Evolutionary conservation across 345 rosid genomes (phyloP).

Genomic region (Pelargonium nanum): DNA sequence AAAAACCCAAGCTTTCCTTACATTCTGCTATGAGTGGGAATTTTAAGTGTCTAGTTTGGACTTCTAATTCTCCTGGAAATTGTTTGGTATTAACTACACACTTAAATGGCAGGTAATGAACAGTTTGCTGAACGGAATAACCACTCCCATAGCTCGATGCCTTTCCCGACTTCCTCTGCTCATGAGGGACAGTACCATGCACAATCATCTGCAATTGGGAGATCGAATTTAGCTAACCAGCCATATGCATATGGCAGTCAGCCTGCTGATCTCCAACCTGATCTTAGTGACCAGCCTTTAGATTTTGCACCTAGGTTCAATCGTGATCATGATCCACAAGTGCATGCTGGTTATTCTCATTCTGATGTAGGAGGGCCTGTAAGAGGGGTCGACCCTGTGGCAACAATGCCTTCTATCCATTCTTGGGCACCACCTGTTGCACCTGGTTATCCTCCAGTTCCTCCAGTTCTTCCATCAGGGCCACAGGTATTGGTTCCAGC

Average conservation of each 20-base stretch:
- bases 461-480: constrained; percentile 40
- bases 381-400: constrained; percentile 25
- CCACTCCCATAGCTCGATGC: constrained; percentile 18
- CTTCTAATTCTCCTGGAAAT: constrained; percentile 1
- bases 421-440: constrained; percentile 52
- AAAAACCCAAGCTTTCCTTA: not conserved
- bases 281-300: constrained; percentile 58
- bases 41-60: constrained; percentile 3
- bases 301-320: constrained; percentile 52
- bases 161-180: constrained; percentile 31
- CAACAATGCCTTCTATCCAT: constrained; percentile 27
- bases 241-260: constrained; percentile 53
- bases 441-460: constrained; percentile 50
- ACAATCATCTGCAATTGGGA: constrained; percentile 35
- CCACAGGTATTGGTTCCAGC: constrained; percentile 42
- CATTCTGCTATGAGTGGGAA: constrained; percentile 1
- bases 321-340: constrained; percentile 32
- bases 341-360: constrained; percentile 39
- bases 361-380: constrained; percentile 30
- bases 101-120: constrained; percentile 35
- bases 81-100: constrained; percentile 18
- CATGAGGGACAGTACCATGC: constrained; percentile 33
- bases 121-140: constrained; percentile 24
- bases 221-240: constrained; percentile 31
- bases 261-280: constrained; percentile 30